These are phyloP conservation scores for Chiua virens DNA, from an alignment of 768 basidiomycete species.

Conservation along the genomic window DNA sequence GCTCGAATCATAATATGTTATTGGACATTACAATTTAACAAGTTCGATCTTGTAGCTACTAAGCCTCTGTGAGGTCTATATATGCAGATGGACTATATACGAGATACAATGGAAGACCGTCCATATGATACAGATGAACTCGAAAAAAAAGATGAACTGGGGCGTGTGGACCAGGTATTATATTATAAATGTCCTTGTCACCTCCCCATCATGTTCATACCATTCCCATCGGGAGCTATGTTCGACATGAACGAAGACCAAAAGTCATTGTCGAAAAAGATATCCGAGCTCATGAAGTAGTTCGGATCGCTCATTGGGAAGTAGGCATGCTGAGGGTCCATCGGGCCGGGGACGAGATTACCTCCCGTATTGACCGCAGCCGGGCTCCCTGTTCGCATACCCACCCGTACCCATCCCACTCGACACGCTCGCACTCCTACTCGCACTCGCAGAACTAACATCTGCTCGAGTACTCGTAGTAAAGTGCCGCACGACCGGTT, in stretches of 20 bases:
- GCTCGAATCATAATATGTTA: not conserved
- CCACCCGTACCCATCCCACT: conserved; percentile 16
- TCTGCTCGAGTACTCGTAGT: conserved; percentile 14
- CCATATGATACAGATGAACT: not conserved
- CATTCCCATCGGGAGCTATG: conserved; percentile 22
- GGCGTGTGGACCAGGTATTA: not conserved
- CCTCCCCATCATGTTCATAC: conserved; percentile 12
- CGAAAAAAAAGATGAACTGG: not conserved
- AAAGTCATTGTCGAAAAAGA: conserved; percentile 43
- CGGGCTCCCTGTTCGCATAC: conserved; percentile 12
- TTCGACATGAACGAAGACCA: conserved; percentile 44
- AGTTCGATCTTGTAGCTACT: conserved; percentile 1
- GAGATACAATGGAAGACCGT: not conserved
- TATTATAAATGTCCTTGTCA: not conserved
- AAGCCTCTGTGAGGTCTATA: not conserved
- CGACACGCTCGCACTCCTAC: conserved; percentile 15
- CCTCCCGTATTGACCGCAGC: not conserved
- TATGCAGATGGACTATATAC: conserved; percentile 7
- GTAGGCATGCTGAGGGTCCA: conserved; percentile 21
- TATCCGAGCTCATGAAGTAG: conserved; percentile 36
- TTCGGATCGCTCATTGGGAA: conserved; percentile 26
- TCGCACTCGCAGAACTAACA: conserved; percentile 15
- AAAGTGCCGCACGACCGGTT: conserved; percentile 22
- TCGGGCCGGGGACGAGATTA: not conserved
- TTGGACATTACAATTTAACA: conserved; percentile 7